Evolutionary conservation across 2,329 filamentous ascomycete species (phyloP), one percentile per base, ranked within the genome.

Genomic region (Pleoardoris graminearum): DNA sequence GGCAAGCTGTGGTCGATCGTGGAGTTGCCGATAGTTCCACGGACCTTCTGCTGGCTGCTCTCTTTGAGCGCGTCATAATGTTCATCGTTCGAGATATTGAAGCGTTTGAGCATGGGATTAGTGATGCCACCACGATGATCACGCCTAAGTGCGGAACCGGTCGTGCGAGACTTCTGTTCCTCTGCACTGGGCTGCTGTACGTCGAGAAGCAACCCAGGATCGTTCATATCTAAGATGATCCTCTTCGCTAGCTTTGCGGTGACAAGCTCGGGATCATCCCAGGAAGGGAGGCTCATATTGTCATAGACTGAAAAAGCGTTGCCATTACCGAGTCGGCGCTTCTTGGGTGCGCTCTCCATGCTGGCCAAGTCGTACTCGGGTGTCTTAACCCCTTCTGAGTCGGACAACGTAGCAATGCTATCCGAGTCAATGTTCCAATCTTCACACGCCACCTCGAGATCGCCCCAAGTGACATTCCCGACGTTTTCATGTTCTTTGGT

Each of bases 21-120:
- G 57, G 96, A 85, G 67, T 92, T 93, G 39, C 91, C 91, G 55
- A 99, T 84, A 1, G 91, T 96, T 47, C 91, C 94, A 61, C 94
- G 86, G 55, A 99, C 90, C 75, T 96, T 97, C 80, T 90, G 91
- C 76, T 96, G 91, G 68, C 96, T 92, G 68, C 97, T 97, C 73
- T 96, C 91, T 75, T 97, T 97, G 38, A 99, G 83, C 54, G 91
- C 85, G 68, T 97, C 92, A 71, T 99, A 99, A 1, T 92, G 92
- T 53, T 94, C 89, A 67, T 99, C 94, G 58, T 97, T 97, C 25
- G 92, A 96, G 53, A 95, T 89, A 69, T 97, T 97, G 80, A 96
- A 99, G 36, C 93, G 87, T 61, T 88, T 84, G 32, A 84, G 84
- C 30, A 96, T 82, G 50, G 90, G 86, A 49, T 87, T 88, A 3